A percentile compares a stretch with the other conserved stretches of the same genome.
Conservation (phyloP, 139 green algal species). For the Eudorina sp. region DNA sequence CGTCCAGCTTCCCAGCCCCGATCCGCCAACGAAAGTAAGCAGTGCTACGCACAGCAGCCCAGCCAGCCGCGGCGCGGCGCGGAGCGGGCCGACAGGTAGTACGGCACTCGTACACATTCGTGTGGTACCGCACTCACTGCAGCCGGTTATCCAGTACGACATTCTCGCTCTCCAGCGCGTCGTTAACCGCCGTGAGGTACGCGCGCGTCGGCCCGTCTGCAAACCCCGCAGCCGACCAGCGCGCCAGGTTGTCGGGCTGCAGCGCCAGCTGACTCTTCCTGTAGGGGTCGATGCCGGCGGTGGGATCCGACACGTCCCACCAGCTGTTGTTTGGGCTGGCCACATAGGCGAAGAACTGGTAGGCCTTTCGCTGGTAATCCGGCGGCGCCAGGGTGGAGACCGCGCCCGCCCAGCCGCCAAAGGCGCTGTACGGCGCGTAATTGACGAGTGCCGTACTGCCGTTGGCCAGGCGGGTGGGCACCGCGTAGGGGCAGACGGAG, state of each 20-base stretch:
- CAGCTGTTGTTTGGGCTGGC: neutral
- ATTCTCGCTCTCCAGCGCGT: slow-evolving; percentile 4
- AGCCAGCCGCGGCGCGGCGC: no score
- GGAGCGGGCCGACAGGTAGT: no score
- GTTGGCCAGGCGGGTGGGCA: neutral
- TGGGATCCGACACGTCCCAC: slow-evolving; percentile 2
- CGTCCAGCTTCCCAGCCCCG: no score
- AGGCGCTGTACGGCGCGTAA: slow-evolving; percentile 37
- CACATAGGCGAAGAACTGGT: slow-evolving; percentile 18
- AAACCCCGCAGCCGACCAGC: neutral
- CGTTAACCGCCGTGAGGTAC: neutral
- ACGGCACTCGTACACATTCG: no score
- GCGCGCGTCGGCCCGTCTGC: neutral
- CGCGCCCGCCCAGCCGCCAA: slow-evolving; percentile 35
- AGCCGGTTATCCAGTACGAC: slow-evolving; percentile 16
- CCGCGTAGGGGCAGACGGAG: neutral
- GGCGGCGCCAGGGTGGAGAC: neutral
- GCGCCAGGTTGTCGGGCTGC: neutral
- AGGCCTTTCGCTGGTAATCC: neutral
- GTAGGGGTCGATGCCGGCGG: slow-evolving; percentile 4
- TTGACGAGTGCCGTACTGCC: slow-evolving; percentile 18
- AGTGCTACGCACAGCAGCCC: no score
- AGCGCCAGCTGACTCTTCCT: neutral
- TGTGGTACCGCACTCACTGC: slow-evolving; percentile 21
- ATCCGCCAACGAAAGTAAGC: no score